Evolutionary conservation across 306 rosid species (phyloP).

Genomic region (Malus sylvestris): DNA sequence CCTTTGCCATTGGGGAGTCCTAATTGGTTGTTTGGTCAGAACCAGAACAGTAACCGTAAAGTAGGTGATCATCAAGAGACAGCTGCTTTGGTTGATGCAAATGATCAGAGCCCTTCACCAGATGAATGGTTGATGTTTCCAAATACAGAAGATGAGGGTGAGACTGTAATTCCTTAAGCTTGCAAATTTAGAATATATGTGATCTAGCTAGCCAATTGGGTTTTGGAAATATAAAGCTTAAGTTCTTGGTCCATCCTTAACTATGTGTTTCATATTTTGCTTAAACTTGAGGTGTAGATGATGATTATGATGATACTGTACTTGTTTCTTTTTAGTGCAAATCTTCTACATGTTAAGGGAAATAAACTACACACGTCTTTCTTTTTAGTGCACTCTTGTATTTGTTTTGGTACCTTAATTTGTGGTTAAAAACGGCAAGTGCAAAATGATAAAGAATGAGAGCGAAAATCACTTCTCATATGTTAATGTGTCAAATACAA

Average conservation of each 20-base stretch:
- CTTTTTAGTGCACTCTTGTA: neutral
- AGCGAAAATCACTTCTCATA: too few relatives aligned
- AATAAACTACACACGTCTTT: neutral
- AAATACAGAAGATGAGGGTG: conserved; percentile 13
- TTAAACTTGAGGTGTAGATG: neutral
- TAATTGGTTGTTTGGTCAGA: conserved; percentile 7
- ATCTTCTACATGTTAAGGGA: neutral
- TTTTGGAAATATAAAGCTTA: neutral
- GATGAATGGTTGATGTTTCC: conserved; percentile 53
- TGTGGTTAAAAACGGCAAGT: neutral
- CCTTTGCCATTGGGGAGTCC: conserved; percentile 15
- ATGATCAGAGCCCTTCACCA: conserved; percentile 20
- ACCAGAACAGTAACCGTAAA: neutral
- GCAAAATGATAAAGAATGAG: neutral
- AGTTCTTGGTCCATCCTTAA: neutral
- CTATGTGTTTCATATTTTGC: neutral
- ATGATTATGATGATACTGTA: neutral
- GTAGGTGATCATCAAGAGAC: conserved; percentile 4
- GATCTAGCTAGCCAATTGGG: neutral
- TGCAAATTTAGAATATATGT: neutral
- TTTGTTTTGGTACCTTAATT: neutral
- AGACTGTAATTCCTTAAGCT: neutral
- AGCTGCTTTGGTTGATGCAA: conserved; percentile 13
- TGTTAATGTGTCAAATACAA: neutral
- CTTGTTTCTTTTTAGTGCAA: neutral